Percentiles rank a stretch among this genome's conserved stretches.
These are phyloP conservation scores for Hymenochaete sp. DNA, from an alignment of 1,284 basidiomycete genomes.

Conservation along the genomic window DNA sequence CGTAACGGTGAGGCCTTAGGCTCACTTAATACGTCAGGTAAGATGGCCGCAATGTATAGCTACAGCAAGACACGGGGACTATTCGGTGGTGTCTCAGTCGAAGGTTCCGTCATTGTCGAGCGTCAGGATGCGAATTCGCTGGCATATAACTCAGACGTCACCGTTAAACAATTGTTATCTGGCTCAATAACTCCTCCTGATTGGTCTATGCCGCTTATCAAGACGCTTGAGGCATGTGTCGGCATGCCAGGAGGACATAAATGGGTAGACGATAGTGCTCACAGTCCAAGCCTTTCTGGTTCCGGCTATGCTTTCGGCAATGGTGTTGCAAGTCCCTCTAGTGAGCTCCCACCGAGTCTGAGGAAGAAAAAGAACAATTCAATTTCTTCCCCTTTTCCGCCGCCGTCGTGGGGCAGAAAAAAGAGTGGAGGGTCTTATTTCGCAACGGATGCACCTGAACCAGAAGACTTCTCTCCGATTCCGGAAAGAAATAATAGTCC, in stretches of 20 bases:
- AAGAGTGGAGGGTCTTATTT: slow-evolving; percentile 45
- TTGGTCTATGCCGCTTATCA: slow-evolving; percentile 70
- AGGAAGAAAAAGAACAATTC: slow-evolving; percentile 40
- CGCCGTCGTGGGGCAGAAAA: slow-evolving; percentile 49
- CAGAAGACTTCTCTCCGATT: too few relatives aligned
- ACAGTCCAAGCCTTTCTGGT: slow-evolving; percentile 19
- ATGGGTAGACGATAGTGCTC: slow-evolving; percentile 54
- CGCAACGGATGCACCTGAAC: slow-evolving; percentile 30
- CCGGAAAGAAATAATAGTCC: too few relatives aligned
- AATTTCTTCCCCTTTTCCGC: slow-evolving; percentile 44
- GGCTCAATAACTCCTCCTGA: slow-evolving; percentile 66
- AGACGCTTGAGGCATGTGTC: slow-evolving; percentile 66
- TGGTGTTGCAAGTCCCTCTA: slow-evolving; percentile 35
- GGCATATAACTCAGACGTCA: slow-evolving; percentile 70
- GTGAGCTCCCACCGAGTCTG: slow-evolving; percentile 25
- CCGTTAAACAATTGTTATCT: slow-evolving; percentile 70
- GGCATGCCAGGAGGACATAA: slow-evolving; percentile 56
- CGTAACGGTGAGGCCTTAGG: slow-evolving; percentile 92
- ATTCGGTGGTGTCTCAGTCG: slow-evolving; percentile 80
- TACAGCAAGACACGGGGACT: slow-evolving; percentile 94
- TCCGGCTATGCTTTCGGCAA: slow-evolving; percentile 52
- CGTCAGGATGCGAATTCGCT: slow-evolving; percentile 84
- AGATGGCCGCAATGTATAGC: slow-evolving; percentile 92
- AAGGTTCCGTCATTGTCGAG: slow-evolving; percentile 92
- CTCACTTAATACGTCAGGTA: slow-evolving; percentile 78